Evolutionary conservation across 768 basidiomycete species (phyloP), one percentile per base, ranked within the genome.

Genomic region (Suillus americanus): DNA sequence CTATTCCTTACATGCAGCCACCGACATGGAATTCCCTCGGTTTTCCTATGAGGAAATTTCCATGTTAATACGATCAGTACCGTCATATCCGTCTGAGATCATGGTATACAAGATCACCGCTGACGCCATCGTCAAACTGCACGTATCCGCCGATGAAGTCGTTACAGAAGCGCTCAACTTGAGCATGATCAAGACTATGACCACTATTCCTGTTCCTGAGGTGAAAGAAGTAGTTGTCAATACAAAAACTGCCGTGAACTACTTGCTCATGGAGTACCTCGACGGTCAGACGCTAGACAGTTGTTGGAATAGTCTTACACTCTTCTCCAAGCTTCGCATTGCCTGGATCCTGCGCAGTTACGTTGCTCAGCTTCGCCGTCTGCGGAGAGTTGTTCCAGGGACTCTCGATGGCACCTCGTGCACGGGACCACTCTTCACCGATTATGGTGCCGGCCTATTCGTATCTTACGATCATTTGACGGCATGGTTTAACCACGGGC

Each of bases 281-380:
- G 56, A 68, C n/a, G 77, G 74, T 25, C 37, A 62, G 23, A 69
- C 66, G 55, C 68, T 79, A 38, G 53, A 55, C 7, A 57, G 71
- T 7, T 68, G 67, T 56, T 79, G 78, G 75, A 62, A 70, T 28
- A 62, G 66, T 3, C 60, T 75, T 35, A 63, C 70, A 23, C n/a
- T 61, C 10, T 70, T 40, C 38, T 40, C 38, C 14, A 40, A 40
- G 38, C 38, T 40, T 40, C 38, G 38, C 38, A 40, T 40, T 40
- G 38, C 38, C 12, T 40, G 38, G 38, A 35, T 4, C 35, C 35
- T 35, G 35, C 35, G 9, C 35, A 35, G 70, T n/a, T 78, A 77
- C 60, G 41, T 77, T 8, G 56, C 60, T 28, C 72, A 74, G 60
- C 71, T 78, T 18, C 71, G 71, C 14, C 23, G 43, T 23, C 5